These are phyloP conservation scores for Noccaea caerulescens DNA, from an alignment of 345 rosid species.

Conservation along the genomic window DNA sequence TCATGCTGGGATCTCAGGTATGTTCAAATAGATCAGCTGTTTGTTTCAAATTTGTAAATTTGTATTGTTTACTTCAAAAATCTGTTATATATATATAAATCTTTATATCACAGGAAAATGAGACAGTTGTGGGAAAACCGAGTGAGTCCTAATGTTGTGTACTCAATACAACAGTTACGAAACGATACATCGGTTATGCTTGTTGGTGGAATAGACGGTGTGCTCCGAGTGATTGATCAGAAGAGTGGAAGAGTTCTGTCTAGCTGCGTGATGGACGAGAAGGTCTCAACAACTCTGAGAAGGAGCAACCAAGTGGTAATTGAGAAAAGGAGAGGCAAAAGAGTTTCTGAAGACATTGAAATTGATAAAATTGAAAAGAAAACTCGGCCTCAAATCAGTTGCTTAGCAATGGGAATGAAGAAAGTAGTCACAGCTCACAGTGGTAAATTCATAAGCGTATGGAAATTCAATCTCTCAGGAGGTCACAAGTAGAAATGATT, in stretches of 20 bases:
- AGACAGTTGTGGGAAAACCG: slow-evolving; percentile 70
- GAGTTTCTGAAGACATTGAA: slow-evolving; percentile 44
- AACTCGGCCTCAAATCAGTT: slow-evolving; percentile 66
- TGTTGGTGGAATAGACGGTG: slow-evolving; percentile 91
- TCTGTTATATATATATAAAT: slow-evolving; percentile 9
- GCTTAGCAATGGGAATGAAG: slow-evolving; percentile 86
- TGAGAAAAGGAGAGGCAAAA: slow-evolving; percentile 58
- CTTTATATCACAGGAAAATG: slow-evolving; percentile 59
- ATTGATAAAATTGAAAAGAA: slow-evolving; percentile 60
- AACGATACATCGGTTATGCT: slow-evolving; percentile 59
- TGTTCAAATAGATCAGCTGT: neutral
- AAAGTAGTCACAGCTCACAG: slow-evolving; percentile 75
- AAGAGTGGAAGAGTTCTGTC: slow-evolving; percentile 61
- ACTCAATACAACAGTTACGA: slow-evolving; percentile 65
- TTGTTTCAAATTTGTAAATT: slow-evolving; percentile 5
- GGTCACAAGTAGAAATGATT: neutral
- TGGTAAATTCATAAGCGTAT: slow-evolving; percentile 61
- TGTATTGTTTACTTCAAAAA: neutral
- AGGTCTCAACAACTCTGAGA: slow-evolving; percentile 36
- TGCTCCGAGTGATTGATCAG: slow-evolving; percentile 74
- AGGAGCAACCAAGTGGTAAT: slow-evolving; percentile 29
- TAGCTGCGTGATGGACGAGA: slow-evolving; percentile 54
- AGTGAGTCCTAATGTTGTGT: slow-evolving; percentile 76
- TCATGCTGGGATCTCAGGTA: slow-evolving; percentile 95
- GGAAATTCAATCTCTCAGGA: slow-evolving; percentile 56